These are phyloP conservation scores for Mycena floridula DNA, from an alignment of 768 basidiomycete species.

Conservation along the genomic window DNA sequence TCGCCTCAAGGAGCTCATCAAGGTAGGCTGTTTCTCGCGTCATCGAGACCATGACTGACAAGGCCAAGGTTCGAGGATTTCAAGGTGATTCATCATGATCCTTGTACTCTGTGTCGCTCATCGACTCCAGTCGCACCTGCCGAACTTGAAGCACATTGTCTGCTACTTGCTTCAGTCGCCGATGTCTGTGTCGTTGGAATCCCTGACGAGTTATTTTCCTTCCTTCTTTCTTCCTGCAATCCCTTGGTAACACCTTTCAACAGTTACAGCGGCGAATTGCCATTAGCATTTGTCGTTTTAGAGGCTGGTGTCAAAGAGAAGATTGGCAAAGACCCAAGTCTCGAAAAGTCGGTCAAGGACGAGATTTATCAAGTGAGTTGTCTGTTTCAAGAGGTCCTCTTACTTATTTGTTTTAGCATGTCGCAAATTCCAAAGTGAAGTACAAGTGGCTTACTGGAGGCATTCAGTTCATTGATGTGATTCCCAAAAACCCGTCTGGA, in stretches of 20 bases:
- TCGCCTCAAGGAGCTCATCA: constrained; percentile 72
- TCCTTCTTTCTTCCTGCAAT: too few relatives aligned
- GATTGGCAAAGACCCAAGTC: not conserved
- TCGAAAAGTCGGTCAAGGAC: constrained; percentile 25
- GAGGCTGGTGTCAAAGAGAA: constrained; percentile 12
- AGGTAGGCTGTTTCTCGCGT: constrained; percentile 40
- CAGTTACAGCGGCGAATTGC: constrained; percentile 71
- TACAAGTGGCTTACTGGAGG: constrained; percentile 63
- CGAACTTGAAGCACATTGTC: constrained; percentile 60
- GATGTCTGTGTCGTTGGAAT: constrained; percentile 64
- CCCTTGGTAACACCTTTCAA: too few relatives aligned
- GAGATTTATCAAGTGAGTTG: constrained; percentile 48
- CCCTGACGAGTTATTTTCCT: too few relatives aligned
- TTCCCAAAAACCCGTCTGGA: constrained; percentile 52
- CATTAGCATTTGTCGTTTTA: constrained; percentile 64
- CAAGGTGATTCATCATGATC: not conserved
- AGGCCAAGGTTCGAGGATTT: constrained; percentile 1
- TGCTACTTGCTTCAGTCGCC: constrained; percentile 52
- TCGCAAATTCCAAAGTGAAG: constrained; percentile 48
- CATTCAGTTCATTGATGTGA: constrained; percentile 51
- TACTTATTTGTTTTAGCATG: constrained; percentile 33
- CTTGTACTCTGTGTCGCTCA: not conserved
- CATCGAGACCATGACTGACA: constrained; percentile 10
- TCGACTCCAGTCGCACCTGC: constrained; percentile 53
- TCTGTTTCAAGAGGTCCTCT: not conserved